A percentile compares a stretch with the other conserved stretches of the same genome.
Evolutionary conservation across 495 filamentous ascomycete species (phyloP).

Genomic region (Talaromyces proteolyticus): DNA sequence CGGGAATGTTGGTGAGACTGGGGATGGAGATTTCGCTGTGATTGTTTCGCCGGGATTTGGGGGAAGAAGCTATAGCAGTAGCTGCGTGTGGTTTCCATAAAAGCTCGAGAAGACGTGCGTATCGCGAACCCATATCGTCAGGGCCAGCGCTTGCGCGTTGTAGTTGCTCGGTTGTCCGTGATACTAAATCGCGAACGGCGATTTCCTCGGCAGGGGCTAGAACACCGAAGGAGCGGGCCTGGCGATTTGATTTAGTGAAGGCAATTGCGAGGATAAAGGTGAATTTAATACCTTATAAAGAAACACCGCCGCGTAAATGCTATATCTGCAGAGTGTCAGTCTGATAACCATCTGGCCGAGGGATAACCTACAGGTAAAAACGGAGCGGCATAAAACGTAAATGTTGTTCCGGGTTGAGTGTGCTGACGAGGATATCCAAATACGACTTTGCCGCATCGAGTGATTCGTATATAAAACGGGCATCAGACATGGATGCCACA

Average conservation of each 20-base stretch:
- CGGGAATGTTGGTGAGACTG: neutral
- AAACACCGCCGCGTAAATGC: conserved; percentile 52
- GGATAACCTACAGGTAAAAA: conserved; percentile 46
- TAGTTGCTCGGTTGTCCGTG: conserved; percentile 43
- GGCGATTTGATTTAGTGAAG: too few species aligned
- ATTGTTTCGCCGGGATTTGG: conserved; percentile 25
- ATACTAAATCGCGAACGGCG: conserved; percentile 45
- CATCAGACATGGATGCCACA: conserved; percentile 51
- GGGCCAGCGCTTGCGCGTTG: conserved; percentile 46
- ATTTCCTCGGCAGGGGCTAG: conserved; percentile 45
- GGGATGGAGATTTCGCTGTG: conserved; percentile 5
- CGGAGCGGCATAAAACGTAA: conserved; percentile 55
- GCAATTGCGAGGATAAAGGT: neutral
- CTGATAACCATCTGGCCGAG: neutral
- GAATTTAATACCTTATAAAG: conserved; percentile 41
- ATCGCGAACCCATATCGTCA: conserved; percentile 49
- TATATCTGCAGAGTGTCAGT: conserved; percentile 26
- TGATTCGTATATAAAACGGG: conserved; percentile 58
- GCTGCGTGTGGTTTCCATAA: conserved; percentile 36
- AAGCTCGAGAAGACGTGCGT: conserved; percentile 47
- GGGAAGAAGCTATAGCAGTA: conserved; percentile 14
- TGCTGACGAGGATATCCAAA: conserved; percentile 48
- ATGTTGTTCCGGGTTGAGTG: conserved; percentile 47
- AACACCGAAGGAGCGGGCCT: conserved; percentile 51
- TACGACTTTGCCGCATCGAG: conserved; percentile 58